Base-by-base conservation (phyloP, 192 early-diverging fungal genomes). In the Dissophora ornata region DNA sequence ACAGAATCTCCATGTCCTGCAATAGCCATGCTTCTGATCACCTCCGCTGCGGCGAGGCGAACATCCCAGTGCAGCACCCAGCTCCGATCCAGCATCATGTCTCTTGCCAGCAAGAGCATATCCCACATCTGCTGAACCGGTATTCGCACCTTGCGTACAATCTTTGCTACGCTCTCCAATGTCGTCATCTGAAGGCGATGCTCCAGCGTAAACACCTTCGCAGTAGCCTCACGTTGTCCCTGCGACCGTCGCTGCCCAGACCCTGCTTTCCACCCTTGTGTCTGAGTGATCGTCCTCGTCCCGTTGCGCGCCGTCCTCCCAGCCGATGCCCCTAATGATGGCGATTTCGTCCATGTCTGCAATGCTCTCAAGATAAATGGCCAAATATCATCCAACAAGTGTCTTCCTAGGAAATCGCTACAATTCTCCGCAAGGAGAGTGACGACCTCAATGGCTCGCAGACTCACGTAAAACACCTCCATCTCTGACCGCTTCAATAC, bases 301-400 rank as follows among this genome's bases (percentile, higher is more conserved):
- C 30, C 32, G 5, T 21, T 18, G 32, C 9, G 2, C 48, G 45
- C 15, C 2, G 40, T 16, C 1, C 2, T 44, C 15, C n/a, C 29
- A 9, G 12, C 22, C n/a, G 16, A 4, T 26, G 57, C 13, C 29
- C 30, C 25, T 30, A 26, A 12, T 34, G 26, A 16, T 36, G 28
- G 10, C 16, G 52, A 25, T 3, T 25, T 29, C 44, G 59, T 57
- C 73, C 73, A 77, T 13, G 59, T 19, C 9, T 32, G 19, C 6
- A 77, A 30, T 13, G 59, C 59, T 22, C 40, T 66, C 15, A 77
- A 25, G 42, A 77, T 67, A 24, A 62, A 77, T 0, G 85, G 85
- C 85, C 82, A 86, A 19, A 86, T 62, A 47, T 84, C 81, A 2
- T 80, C 47, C 46, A 80, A 15, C 3, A 86, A 36, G 55, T 82